These are phyloP conservation scores for Lactifluus rugatus DNA, from an alignment of 768 basidiomycete genomes.

Conservation along the genomic window DNA sequence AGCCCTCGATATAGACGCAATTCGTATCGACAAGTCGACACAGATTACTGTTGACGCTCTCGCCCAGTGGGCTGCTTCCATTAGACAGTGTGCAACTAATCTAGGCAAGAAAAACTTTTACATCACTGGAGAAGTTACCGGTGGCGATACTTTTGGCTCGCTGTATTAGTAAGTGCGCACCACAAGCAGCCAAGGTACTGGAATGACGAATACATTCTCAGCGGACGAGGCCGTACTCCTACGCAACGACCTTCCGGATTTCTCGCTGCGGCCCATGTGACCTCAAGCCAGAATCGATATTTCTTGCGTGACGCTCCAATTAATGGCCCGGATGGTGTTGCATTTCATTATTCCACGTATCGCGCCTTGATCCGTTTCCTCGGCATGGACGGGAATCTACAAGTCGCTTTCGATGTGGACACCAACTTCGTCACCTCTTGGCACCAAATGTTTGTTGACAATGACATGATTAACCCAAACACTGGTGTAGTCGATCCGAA, in stretches of 20 bases:
- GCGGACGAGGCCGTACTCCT: slow-evolving; percentile 83
- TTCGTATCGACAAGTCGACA: slow-evolving; percentile 92
- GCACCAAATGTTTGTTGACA: slow-evolving; percentile 84
- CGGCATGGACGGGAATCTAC: slow-evolving; percentile 92
- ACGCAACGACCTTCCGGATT: slow-evolving; percentile 60
- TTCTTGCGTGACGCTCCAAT: slow-evolving; percentile 62
- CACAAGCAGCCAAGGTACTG: not conserved
- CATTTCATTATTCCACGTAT: slow-evolving; percentile 93
- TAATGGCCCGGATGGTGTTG: slow-evolving; percentile 64
- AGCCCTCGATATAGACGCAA: slow-evolving; percentile 85
- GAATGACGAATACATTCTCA: slow-evolving; percentile 23
- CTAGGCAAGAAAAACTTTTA: slow-evolving; percentile 81
- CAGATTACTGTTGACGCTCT: slow-evolving; percentile 82
- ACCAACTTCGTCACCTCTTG: slow-evolving; percentile 81
- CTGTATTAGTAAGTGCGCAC: slow-evolving; percentile 59
- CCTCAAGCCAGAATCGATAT: slow-evolving; percentile 51
- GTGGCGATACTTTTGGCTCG: slow-evolving; percentile 83
- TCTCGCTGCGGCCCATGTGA: slow-evolving; percentile 57
- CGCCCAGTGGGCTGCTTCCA: slow-evolving; percentile 61
- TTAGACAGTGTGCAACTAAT: slow-evolving; percentile 60
- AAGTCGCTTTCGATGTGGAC: slow-evolving; percentile 79
- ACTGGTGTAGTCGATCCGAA: slow-evolving; percentile 63
- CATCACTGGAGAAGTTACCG: slow-evolving; percentile 90
- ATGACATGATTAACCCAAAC: slow-evolving; percentile 74
- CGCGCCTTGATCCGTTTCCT: slow-evolving; percentile 79